Conservation (phyloP, 1,139 yeast species). For the Pichia sp. region DNA sequence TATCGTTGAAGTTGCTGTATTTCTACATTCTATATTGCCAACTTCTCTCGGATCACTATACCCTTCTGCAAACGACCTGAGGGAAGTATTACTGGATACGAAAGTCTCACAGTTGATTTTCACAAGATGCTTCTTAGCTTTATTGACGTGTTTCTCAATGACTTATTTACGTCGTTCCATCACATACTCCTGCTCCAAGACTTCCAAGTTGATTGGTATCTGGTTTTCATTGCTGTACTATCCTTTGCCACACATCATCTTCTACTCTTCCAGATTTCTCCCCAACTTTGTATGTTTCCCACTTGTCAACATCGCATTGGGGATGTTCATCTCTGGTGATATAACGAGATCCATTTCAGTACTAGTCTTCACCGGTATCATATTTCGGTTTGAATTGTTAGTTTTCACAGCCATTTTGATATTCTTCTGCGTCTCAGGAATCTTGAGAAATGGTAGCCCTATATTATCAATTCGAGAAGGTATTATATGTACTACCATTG, state of each 20-base stretch:
- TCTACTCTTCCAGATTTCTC: slow-evolving; percentile 70
- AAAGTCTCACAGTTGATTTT: slow-evolving; percentile 11
- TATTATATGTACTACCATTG: slow-evolving; percentile 26
- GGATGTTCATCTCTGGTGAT: slow-evolving; percentile 45
- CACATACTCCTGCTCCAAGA: slow-evolving; percentile 16
- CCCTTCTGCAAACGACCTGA: neutral
- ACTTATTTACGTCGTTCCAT: slow-evolving; percentile 6
- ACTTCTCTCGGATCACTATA: slow-evolving; percentile 3
- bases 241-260: slow-evolving; percentile 74
- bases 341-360: slow-evolving; percentile 43
- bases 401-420: slow-evolving; percentile 43
- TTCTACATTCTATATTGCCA: slow-evolving; percentile 22
- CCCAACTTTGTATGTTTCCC: slow-evolving; percentile 89
- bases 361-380: slow-evolving; percentile 56
- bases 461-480: slow-evolving; percentile 36
- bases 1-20: slow-evolving; percentile 33
- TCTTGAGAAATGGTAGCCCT: slow-evolving; percentile 6
- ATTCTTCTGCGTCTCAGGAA: slow-evolving; percentile 6
- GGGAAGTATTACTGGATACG: slow-evolving; percentile 4
- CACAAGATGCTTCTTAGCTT: slow-evolving; percentile 40
- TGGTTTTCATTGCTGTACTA: slow-evolving; percentile 56
- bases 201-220: slow-evolving; percentile 30
- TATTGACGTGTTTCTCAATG: slow-evolving; percentile 4
- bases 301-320: slow-evolving; percentile 49
- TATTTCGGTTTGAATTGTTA: slow-evolving; percentile 69